These are phyloP conservation scores for Aspergillus novoparasiticus DNA, from an alignment of 2,329 filamentous ascomycete genomes.

Conservation along the genomic window DNA sequence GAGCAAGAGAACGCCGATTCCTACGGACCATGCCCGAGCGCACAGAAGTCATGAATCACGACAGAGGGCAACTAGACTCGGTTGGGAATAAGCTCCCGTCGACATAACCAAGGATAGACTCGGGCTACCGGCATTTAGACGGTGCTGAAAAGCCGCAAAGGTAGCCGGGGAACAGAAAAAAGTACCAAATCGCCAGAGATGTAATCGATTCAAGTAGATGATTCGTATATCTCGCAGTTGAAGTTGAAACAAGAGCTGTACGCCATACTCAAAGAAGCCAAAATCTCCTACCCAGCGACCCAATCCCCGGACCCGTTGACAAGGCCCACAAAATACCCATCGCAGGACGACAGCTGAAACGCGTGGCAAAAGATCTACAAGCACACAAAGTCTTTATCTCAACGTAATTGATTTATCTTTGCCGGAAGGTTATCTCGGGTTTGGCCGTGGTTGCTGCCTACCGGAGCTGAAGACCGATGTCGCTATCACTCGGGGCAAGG, in stretches of 20 bases:
- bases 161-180: background rate
- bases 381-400: conserved; percentile 6
- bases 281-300: conserved; percentile 1
- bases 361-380: conserved; percentile 18
- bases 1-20: background rate
- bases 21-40: background rate
- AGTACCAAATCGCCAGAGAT: background rate
- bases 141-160: background rate
- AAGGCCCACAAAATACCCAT: conserved; percentile 8
- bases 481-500: background rate
- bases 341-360: conserved; percentile 22
- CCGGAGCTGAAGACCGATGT: conserved; percentile 21
- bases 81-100: background rate
- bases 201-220: background rate
- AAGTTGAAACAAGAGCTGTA: background rate
- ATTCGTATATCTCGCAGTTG: background rate
- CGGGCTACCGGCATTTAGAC: background rate
- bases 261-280: background rate
- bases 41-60: background rate
- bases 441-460: background rate
- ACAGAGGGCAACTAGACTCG: background rate
- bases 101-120: background rate
- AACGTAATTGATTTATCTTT: background rate
- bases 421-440: background rate
- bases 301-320: conserved; percentile 8